Conservation (phyloP, 1,284 basidiomycete genomes). For the Cryptococcus wingfieldii region DNA sequence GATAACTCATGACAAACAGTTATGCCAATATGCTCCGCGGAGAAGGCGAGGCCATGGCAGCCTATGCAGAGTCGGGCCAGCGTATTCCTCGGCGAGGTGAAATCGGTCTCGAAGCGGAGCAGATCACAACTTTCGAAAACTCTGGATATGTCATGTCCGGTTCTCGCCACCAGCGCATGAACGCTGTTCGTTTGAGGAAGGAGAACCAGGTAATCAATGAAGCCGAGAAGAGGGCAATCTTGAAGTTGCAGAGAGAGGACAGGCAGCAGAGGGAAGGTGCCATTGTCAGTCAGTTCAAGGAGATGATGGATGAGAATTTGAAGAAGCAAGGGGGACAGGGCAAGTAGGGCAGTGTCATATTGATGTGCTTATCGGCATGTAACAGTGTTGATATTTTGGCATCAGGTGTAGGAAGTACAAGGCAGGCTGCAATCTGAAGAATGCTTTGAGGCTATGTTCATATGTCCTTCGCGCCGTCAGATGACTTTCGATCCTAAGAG, state of each 20-base stretch:
- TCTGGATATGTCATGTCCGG: constrained; percentile 99
- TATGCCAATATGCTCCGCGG: constrained; percentile 84
- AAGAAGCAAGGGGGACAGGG: constrained; percentile 11
- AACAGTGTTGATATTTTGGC: too few relatives aligned
- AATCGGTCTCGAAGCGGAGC: constrained; percentile 81
- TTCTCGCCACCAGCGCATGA: constrained; percentile 87
- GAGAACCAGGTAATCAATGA: constrained; percentile 98
- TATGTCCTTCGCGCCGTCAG: too few relatives aligned
- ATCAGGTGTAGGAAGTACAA: too few relatives aligned
- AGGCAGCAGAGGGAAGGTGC: constrained; percentile 74
- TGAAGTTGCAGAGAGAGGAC: constrained; percentile 91
- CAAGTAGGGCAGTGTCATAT: background rate
- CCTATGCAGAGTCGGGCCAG: constrained; percentile 80
- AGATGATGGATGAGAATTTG: constrained; percentile 66
- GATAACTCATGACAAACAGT: constrained; percentile 18
- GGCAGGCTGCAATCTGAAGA: too few relatives aligned
- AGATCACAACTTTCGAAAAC: constrained; percentile 80
- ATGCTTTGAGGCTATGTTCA: too few relatives aligned
- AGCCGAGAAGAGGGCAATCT: constrained; percentile 90
- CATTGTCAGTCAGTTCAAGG: constrained; percentile 64
- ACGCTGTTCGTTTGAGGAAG: constrained; percentile 91
- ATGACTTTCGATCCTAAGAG: too few relatives aligned
- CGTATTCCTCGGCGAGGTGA: constrained; percentile 98
- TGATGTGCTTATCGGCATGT: background rate
- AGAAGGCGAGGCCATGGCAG: constrained; percentile 95